Base-by-base conservation (phyloP, 495 filamentous ascomycete genomes). In the Xylaria intraflava region DNA sequence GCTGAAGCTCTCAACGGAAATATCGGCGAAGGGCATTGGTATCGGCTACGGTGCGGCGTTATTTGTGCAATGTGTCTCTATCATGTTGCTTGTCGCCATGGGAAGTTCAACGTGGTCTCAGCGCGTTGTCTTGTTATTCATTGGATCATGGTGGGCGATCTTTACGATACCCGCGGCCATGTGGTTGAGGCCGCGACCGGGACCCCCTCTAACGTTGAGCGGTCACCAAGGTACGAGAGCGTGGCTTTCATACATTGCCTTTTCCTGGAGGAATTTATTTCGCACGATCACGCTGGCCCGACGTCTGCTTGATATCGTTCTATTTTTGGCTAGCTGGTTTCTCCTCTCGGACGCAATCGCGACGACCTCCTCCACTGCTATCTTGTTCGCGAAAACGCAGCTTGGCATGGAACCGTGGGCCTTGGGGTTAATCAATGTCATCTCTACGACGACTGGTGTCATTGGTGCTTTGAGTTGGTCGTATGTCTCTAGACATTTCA, bases 301-400 rank as follows among this genome's bases (percentile, higher is more conserved):
- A 1, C 85, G 77, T 10, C 77, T 97, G 16, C 83, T 88, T 57
- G 93, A 98, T 62, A 83, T 96, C 41, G 69, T 90, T 26, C 74
- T 97, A 33, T 98, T 98, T 62, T 80, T 97, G 19, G 79, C 78
- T 5, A 89, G 90, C 16, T 98, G 93, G 93, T 96, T 98, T 65
- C 77, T 98, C 12, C 79, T 98, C 2, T 91, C 86, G 42, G 93
- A 98, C 53, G 89, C 86, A 27, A 93, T 98, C 58, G 93, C 93
- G 9, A 98, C 93, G 0, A 89, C 94, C 12, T 93, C 88, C 47
- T 94, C 93, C 8, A 96, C 93, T 7, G 93, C 93, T 8, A 87
- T 98, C 19, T 77, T 98, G 10, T 98, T 95, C 65, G 93, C 90
- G 3, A 98, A 98, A 70, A 98, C 92, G 0, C 81, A 91, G 52